These are phyloP conservation scores for Debaryomyces hansenii DNA, from an alignment of 805 yeast species.

Conservation along the genomic window DNA sequence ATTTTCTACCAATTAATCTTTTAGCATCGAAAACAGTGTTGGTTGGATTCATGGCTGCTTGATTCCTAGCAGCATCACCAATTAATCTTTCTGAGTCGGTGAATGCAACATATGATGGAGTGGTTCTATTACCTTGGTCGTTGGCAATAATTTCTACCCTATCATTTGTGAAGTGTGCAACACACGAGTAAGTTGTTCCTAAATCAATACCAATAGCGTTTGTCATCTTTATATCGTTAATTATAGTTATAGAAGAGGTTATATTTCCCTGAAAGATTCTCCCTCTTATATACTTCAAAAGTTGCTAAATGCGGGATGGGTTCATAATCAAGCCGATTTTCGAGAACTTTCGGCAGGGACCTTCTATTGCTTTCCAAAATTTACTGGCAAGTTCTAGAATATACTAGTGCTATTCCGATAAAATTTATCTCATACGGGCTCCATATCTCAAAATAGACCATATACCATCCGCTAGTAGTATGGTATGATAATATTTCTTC, in stretches of 20 bases:
- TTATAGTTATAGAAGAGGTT: not conserved
- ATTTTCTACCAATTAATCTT: constrained; percentile 86
- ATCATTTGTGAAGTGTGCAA: constrained; percentile 68
- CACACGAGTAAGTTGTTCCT: constrained; percentile 98
- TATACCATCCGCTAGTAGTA: too few species aligned
- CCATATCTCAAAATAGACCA: too few species aligned
- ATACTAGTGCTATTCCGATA: too few species aligned
- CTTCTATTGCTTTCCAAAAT: too few species aligned
- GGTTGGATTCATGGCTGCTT: constrained; percentile 93
- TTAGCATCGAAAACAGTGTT: constrained; percentile 96
- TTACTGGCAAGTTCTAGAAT: too few species aligned
- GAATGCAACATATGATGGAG: constrained; percentile 96
- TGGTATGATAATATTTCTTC: too few species aligned
- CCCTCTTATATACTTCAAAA: not conserved
- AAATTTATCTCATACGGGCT: too few species aligned
- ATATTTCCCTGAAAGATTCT: not conserved
- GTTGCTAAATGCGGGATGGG: constrained; percentile 1
- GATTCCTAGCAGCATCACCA: constrained; percentile 98
- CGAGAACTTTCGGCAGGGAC: constrained; percentile 2
- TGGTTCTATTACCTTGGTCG: constrained; percentile 98
- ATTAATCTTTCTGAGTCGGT: constrained; percentile 93
- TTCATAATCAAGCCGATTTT: constrained; percentile 1
- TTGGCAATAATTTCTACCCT: constrained; percentile 94
- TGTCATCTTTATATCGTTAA: constrained; percentile 13
- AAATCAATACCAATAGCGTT: constrained; percentile 81